Evolutionary conservation across 352 stramenopile genomes (phyloP), one percentile per base, ranked within the genome.

Genomic region (Peronospora destructor): DNA sequence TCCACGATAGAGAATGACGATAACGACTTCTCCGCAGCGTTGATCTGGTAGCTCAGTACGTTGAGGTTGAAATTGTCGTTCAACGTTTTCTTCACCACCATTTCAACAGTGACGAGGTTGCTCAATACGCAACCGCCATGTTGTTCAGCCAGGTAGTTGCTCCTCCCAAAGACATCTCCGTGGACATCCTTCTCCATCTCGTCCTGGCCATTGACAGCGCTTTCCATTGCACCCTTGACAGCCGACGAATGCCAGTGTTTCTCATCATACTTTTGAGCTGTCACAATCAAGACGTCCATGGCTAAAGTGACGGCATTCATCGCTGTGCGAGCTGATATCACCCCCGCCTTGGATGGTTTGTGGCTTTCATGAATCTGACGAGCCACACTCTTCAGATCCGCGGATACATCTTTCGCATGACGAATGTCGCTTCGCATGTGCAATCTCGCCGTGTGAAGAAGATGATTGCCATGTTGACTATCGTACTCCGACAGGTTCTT

Each of bases 401-500:
- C n/a, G 13, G 57, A 45, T 13, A 46, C 42, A 41, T 65, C 52
- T 26, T 65, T 65, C 21, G 45, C 57, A 11, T 48, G 53, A 16
- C 52, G 51, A 9, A 65, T 57, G 41, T 65, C 57, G 30, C 21
- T 56, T 19, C 46, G 45, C 51, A 65, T 42, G 25, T 43, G 61
- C 26, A 45, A 61, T 30, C 57, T 58, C 39, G 57, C 42, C 28
- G 51, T 53, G 30, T 50, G 25, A 12, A 40, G 3, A 25, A 61
- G 26, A 19, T 49, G 45, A 40, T 61, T 47, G 23, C 42, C 45
- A 34, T 65, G 45, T 2, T 45, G 57, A 16, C 33, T 54, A 16
- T 65, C 57, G 30, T 54, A 61, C 4, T 54, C 57, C 3, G 57
- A 48, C 23, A 65, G 14, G 11, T 51, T 65, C 40, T 39, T 65